Percentiles rank a stretch among this genome's conserved stretches.
phyloP scores from a whole-genome alignment of 1,284 basidiomycete genomes.

The Ceraceosorus guamensis region DNA sequence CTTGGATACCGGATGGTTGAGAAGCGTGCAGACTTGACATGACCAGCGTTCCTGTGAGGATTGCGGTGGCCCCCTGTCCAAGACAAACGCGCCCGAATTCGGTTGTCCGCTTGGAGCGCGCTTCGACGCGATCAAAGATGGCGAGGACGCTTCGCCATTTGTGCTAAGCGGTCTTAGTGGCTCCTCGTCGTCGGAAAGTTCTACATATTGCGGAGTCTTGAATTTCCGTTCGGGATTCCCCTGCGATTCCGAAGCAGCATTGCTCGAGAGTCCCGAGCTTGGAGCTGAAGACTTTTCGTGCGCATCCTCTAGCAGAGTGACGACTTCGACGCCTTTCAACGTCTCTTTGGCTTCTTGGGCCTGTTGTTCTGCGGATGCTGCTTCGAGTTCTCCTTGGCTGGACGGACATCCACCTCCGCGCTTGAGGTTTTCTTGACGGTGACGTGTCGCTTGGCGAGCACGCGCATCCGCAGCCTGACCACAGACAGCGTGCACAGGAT shows the following conservation, averaged over 20 bases:
- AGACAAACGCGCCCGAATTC: not conserved
- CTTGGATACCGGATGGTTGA: not conserved
- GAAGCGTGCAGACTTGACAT: constrained; percentile 11
- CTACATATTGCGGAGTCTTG: not conserved
- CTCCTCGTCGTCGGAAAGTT: not conserved
- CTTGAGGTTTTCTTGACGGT: not conserved
- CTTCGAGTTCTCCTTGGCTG: not conserved
- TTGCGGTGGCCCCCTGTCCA: no score
- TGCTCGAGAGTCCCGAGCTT: no score
- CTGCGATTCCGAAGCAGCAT: no score
- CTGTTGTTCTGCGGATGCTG: not conserved
- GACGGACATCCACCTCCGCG: not conserved
- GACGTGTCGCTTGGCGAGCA: not conserved
- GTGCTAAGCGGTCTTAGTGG: not conserved
- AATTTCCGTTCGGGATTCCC: no score
- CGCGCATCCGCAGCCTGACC: not conserved
- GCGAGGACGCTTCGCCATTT: not conserved
- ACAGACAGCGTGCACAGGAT: not conserved
- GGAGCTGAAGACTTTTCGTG: no score
- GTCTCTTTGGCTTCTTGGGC: not conserved
- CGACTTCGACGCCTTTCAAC: not conserved
- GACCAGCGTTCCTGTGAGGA: constrained; percentile 4
- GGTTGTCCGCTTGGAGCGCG: not conserved
- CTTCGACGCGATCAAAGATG: not conserved
- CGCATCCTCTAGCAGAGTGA: not conserved